Conservation (phyloP, 1,284 basidiomycete genomes). For the Xerocomus cyaneibrunnescens region DNA sequence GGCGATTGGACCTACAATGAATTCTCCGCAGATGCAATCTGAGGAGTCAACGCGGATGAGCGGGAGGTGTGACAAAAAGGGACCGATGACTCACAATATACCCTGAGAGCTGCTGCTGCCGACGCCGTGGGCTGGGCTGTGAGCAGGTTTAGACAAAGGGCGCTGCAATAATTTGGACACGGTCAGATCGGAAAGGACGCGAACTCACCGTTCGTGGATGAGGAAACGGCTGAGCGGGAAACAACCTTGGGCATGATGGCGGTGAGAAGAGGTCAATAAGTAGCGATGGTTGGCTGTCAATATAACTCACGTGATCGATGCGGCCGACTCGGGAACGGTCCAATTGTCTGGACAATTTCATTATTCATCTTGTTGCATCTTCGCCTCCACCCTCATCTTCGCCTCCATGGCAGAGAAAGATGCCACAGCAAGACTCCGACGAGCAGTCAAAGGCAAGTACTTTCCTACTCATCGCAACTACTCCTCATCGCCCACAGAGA, state of each 20-base stretch:
- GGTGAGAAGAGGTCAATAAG: not conserved
- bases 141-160: constrained; percentile 2
- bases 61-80: constrained; percentile 1
- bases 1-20: constrained; percentile 56
- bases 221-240: constrained; percentile 76
- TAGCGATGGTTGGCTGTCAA: constrained; percentile 3
- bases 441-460: constrained; percentile 71
- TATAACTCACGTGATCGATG: constrained; percentile 30
- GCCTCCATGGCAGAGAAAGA: constrained; percentile 76
- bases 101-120: constrained; percentile 69
- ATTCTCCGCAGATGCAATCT: constrained; percentile 87
- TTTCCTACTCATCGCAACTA: constrained; percentile 5
- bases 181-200: constrained; percentile 6
- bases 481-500: constrained; percentile 55
- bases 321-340: constrained; percentile 10
- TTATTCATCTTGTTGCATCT: constrained; percentile 28
- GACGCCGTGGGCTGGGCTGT: constrained; percentile 77
- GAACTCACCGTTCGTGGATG: constrained; percentile 70
- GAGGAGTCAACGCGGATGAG: constrained; percentile 18
- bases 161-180: not conserved
- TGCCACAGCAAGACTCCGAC: constrained; percentile 66
- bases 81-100: constrained; percentile 62
- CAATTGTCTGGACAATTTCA: constrained; percentile 31
- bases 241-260: constrained; percentile 74
- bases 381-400: constrained; percentile 14